Base-by-base conservation (phyloP, 257 asterid genomes). In the Solanum peruvianum region DNA sequence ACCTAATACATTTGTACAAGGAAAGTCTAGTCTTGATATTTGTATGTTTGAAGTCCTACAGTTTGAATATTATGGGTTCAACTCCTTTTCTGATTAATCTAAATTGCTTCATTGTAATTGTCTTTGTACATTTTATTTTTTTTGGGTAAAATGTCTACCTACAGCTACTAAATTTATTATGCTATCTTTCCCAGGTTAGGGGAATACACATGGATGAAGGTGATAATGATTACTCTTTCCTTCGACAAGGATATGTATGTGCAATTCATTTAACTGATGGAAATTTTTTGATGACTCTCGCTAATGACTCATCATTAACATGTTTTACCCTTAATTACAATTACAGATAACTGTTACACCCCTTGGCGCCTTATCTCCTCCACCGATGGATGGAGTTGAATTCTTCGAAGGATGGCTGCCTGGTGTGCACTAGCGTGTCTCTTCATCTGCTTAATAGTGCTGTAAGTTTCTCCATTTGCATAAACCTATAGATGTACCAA, bases 321-420 rank as follows among this genome's bases (percentile, higher is more conserved):
- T 80, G 80, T 29, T 7, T 76, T 87, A 33, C 29, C 58, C 84
- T 86, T 58, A 75, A 82, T 87, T n/a, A n/a, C n/a, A 75, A 82
- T 87, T 92, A 88, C 94, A 96, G 99, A 96, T 95, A 77, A 90
- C 95, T 60, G 94, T 94, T 82, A 93, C 93, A 70, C 98, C 99
- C 90, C 92, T 95, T 29, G 94, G 95, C 29, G 98, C 97, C 83
- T 90, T 93, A 88, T 93, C 95, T 66, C 92, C 90, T 85, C 93
- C 98, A 35, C 96, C 93, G 11, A 49, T 77, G 21, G 96, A 93
- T 85, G 91, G 91, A 58, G 91, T 88, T 27, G 88, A 94, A 27
- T 96, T 84, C 89, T 93, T 93, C 88, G 86, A 91, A 88, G 90
- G 89, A 42, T 96, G 98, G 97, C 87, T 95, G 44, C 91, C 95